Evolutionary conservation across 352 stramenopile species (phyloP).

Genomic region (Pythium plurisporium): DNA sequence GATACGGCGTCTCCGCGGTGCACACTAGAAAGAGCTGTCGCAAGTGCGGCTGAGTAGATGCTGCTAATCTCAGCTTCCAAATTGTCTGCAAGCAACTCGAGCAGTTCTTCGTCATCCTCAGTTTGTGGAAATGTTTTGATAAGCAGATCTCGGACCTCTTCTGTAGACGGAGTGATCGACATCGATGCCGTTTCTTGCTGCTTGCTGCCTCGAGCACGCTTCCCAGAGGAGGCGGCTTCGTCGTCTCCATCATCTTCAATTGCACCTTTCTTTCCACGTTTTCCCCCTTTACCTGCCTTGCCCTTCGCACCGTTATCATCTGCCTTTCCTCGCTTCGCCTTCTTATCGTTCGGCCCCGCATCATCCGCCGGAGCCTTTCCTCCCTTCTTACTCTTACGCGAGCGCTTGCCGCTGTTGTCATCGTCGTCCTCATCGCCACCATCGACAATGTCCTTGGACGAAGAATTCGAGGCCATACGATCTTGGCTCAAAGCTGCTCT

Average conservation of each 20-base stretch:
- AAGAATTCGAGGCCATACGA: background rate
- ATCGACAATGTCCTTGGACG: constrained; percentile 20
- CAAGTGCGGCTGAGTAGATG: constrained; percentile 49
- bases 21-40: constrained; percentile 54
- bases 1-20: constrained; percentile 69
- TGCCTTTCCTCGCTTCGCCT: constrained; percentile 40
- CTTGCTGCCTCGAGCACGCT: constrained; percentile 27
- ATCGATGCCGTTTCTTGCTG: constrained; percentile 4
- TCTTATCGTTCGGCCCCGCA: constrained; percentile 17
- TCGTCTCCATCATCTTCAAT: constrained; percentile 12
- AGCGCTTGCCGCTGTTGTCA: constrained; percentile 33
- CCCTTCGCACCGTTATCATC: constrained; percentile 28
- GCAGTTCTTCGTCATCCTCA: constrained; percentile 70
- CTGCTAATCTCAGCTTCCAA: constrained; percentile 37
- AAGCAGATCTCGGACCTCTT: constrained; percentile 44
- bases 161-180: constrained; percentile 47
- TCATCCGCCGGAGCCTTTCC: constrained; percentile 15
- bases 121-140: constrained; percentile 39
- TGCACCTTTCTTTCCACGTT: constrained; percentile 45
- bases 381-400: constrained; percentile 29
- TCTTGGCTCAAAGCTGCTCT: constrained; percentile 33
- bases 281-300: constrained; percentile 29
- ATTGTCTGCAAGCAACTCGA: constrained; percentile 44
- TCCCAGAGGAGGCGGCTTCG: constrained; percentile 7
- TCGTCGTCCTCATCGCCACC: constrained; percentile 37